phyloP scores from a whole-genome alignment of 2,329 filamentous ascomycete species.

The Calcarisporium arbuscula region DNA sequence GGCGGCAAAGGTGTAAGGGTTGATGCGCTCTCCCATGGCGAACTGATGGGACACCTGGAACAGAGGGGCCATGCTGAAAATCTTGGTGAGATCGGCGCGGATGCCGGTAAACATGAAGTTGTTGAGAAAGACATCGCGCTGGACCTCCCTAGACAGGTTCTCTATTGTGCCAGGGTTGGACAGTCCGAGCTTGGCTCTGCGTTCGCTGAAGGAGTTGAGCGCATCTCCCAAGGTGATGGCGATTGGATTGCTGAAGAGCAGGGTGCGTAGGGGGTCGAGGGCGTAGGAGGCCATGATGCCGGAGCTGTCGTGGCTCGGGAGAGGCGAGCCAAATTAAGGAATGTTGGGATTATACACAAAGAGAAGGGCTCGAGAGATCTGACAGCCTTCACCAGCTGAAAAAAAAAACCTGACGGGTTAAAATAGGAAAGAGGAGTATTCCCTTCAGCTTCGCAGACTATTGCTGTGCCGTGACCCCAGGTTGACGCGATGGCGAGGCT shows the following conservation, averaged over 20 bases:
- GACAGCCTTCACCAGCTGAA: conserved; percentile 2
- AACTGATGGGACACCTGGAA: conserved; percentile 98
- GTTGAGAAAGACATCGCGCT: conserved; percentile 92
- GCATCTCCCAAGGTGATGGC: conserved; percentile 65
- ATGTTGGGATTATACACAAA: conserved; percentile 1
- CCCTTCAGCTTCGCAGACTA: conserved; percentile 3
- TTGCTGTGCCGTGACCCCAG: conserved; percentile 8
- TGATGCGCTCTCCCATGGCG: conserved; percentile 85
- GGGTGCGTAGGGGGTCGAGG: conserved; percentile 49
- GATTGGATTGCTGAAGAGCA: conserved; percentile 70
- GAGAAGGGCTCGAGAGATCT: not conserved
- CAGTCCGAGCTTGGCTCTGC: conserved; percentile 81
- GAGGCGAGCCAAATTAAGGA: conserved; percentile 2
- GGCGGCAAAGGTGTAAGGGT: conserved; percentile 91
- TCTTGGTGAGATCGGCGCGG: conserved; percentile 92
- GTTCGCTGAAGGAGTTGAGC: conserved; percentile 74
- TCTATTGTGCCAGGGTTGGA: conserved; percentile 91
- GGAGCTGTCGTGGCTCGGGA: conserved; percentile 17
- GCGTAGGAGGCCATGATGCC: conserved; percentile 44
- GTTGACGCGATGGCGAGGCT: conserved; percentile 12
- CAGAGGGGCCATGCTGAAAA: conserved; percentile 85
- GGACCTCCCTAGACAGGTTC: conserved; percentile 81
- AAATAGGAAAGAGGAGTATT: no score
- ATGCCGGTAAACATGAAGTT: conserved; percentile 97
- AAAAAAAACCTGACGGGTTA: conserved; percentile 1